A percentile compares a stretch with the other conserved stretches of the same genome.
Evolutionary conservation across 1,139 yeast genomes (phyloP).

Genomic region (Nadsonia starkeyi-henricii): DNA sequence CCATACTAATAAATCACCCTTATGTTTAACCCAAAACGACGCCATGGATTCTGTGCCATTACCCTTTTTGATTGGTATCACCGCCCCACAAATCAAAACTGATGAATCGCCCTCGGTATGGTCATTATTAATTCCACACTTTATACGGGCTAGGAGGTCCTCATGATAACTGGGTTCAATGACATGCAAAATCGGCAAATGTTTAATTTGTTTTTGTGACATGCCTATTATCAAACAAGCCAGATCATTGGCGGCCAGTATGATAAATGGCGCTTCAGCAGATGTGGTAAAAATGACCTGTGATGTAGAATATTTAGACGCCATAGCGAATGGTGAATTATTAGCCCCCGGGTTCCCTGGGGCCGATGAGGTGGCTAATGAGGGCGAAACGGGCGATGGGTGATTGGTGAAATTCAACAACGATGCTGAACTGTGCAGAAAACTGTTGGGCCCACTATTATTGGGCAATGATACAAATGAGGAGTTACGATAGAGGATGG

Average conservation of each 20-base stretch:
- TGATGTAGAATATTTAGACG: constrained; percentile 18
- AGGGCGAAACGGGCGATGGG: neutral
- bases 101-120: constrained; percentile 14
- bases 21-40: constrained; percentile 66
- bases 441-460: neutral
- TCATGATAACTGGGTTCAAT: constrained; percentile 51
- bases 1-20: constrained; percentile 53
- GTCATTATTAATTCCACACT: neutral
- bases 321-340: constrained; percentile 17
- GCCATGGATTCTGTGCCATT: constrained; percentile 25
- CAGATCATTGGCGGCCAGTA: constrained; percentile 76
- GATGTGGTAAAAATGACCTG: constrained; percentile 70
- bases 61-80: constrained; percentile 35
- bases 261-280: constrained; percentile 60
- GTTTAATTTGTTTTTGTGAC: constrained; percentile 46
- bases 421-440: neutral
- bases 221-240: constrained; percentile 84
- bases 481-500: constrained; percentile 13
- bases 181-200: constrained; percentile 57
- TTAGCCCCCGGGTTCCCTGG: constrained; percentile 1
- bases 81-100: constrained; percentile 42
- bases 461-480: constrained; percentile 10
- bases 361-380: constrained; percentile 7
- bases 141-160: constrained; percentile 7
- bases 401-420: neutral